Evolutionary conservation across 352 stramenopile species (phyloP).

Genomic region (Elongisporangium anandrum): DNA sequence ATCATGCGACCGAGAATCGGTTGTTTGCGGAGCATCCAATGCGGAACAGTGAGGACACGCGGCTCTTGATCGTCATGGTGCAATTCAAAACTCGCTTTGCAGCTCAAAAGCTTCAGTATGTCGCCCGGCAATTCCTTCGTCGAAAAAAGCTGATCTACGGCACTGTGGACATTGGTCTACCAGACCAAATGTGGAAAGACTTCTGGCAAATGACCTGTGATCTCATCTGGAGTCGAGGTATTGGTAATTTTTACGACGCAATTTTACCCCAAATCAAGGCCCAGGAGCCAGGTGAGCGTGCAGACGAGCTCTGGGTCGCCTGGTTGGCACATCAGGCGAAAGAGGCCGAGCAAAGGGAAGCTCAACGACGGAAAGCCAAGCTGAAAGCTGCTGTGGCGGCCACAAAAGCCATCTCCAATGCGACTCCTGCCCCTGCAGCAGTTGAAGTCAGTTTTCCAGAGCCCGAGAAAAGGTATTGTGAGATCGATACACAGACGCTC

Average conservation of each 20-base stretch:
- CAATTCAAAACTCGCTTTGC: slow-evolving; percentile 37
- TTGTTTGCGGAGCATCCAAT: slow-evolving; percentile 58
- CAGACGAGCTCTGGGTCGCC: background rate
- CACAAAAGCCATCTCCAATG: background rate
- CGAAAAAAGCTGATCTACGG: slow-evolving; percentile 8
- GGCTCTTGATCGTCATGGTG: slow-evolving; percentile 32
- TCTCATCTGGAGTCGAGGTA: slow-evolving; percentile 3
- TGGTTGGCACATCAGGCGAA: background rate
- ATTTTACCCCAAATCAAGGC: background rate
- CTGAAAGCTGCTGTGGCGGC: background rate
- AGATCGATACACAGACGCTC: background rate
- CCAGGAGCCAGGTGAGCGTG: background rate
- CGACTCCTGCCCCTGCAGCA: background rate
- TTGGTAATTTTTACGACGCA: background rate
- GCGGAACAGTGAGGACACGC: slow-evolving; percentile 35
- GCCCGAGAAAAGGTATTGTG: background rate
- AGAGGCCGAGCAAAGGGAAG: background rate
- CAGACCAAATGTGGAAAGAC: slow-evolving; percentile 11
- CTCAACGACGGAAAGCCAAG: background rate
- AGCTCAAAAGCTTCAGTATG: slow-evolving; percentile 30
- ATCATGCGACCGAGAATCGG: slow-evolving; percentile 24
- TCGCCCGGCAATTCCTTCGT: slow-evolving; percentile 12
- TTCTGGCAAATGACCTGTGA: slow-evolving; percentile 12
- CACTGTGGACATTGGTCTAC: slow-evolving; percentile 8
- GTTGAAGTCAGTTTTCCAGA: background rate